A percentile compares a stretch with the other conserved stretches of the same genome.
Evolutionary conservation across 2,329 filamentous ascomycete species (phyloP).

Genomic region (Botrytis galanthina): DNA sequence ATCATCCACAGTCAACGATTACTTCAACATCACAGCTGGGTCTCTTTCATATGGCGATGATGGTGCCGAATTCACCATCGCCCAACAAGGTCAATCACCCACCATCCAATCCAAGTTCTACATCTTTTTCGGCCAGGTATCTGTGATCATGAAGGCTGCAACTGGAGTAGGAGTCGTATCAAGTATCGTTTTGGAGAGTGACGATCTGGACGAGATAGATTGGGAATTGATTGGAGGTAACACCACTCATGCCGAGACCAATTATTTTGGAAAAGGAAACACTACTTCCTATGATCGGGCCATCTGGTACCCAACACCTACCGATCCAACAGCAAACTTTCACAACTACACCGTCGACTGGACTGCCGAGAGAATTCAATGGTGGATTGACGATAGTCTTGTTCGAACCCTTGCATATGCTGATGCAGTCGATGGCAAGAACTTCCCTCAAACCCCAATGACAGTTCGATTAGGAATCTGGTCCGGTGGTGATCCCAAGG

Average conservation of each 20-base stretch:
- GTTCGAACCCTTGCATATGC: slow-evolving; percentile 62
- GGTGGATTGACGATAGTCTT: slow-evolving; percentile 65
- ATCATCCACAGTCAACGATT: slow-evolving; percentile 50
- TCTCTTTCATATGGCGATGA: slow-evolving; percentile 57
- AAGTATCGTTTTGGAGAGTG: slow-evolving; percentile 78
- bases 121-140: slow-evolving; percentile 80
- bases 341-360: slow-evolving; percentile 74
- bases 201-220: slow-evolving; percentile 84
- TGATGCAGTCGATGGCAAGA: slow-evolving; percentile 59
- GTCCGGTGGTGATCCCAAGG: slow-evolving; percentile 56
- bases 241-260: slow-evolving; percentile 61
- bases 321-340: slow-evolving; percentile 54
- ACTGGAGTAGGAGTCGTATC: slow-evolving; percentile 74
- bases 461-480: slow-evolving; percentile 66
- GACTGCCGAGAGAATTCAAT: slow-evolving; percentile 65
- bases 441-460: slow-evolving; percentile 77
- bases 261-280: slow-evolving; percentile 77
- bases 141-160: slow-evolving; percentile 75
- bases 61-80: slow-evolving; percentile 73
- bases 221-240: slow-evolving; percentile 78
- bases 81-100: slow-evolving; percentile 68
- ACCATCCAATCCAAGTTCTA: slow-evolving; percentile 79
- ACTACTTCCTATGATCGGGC: slow-evolving; percentile 69
- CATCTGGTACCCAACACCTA: slow-evolving; percentile 55
- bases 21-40: slow-evolving; percentile 70